These are phyloP conservation scores for Musa troglodytarum DNA, from an alignment of 176 grass and related monocot species.

Conservation along the genomic window DNA sequence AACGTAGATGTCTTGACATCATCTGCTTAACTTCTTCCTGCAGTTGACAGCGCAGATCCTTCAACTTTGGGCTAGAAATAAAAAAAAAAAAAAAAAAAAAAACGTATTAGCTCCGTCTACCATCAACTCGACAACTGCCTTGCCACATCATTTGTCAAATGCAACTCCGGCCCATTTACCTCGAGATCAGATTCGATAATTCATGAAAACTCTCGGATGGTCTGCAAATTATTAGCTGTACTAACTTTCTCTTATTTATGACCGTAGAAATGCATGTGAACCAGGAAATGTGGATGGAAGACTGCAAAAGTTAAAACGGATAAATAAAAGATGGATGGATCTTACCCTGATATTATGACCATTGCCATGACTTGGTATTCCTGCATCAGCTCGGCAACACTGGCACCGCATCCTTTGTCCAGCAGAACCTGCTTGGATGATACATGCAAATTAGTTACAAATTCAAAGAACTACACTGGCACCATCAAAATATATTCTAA, in stretches of 20 bases:
- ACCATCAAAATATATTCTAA: not conserved
- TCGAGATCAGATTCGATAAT: no score
- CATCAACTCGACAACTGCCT: not conserved
- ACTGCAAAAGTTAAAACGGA: conserved; percentile 2
- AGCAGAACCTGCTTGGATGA: conserved; percentile 45
- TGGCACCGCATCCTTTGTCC: conserved; percentile 38
- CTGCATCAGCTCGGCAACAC: conserved; percentile 54
- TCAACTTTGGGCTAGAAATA: conserved; percentile 71
- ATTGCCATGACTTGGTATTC: conserved; percentile 82
- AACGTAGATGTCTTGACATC: conserved; percentile 51
- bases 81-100: not conserved
- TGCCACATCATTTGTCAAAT: no score
- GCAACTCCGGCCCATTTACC: no score
- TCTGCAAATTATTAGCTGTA: no score
- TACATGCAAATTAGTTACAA: not conserved
- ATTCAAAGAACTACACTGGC: not conserved
- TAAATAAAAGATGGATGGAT: not conserved
- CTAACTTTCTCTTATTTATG: not conserved
- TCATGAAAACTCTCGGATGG: no score
- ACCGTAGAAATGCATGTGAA: not conserved
- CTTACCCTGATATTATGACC: conserved; percentile 73
- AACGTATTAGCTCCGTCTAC: not conserved
- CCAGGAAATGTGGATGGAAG: not conserved
- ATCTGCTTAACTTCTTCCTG: conserved; percentile 69
- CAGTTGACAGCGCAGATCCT: conserved; percentile 52